phyloP scores from a whole-genome alignment of 2,329 filamentous ascomycete genomes.

The Trichoderma koningii region DNA sequence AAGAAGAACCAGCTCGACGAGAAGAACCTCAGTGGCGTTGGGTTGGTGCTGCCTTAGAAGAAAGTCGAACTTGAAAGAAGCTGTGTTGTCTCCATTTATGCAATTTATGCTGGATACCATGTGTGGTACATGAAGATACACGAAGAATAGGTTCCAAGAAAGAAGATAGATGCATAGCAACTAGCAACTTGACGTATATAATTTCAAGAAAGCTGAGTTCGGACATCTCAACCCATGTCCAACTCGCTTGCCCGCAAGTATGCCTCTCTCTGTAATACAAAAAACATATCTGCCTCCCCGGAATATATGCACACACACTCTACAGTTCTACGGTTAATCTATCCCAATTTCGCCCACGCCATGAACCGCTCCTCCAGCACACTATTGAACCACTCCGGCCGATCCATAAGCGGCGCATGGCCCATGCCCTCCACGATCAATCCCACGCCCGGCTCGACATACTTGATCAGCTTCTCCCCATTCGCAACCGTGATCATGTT shows the following conservation, averaged over 20 bases:
- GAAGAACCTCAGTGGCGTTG: conserved; percentile 79
- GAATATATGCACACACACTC: background rate
- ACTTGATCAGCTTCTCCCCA: conserved; percentile 66
- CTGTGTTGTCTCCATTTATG: background rate
- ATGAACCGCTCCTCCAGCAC: conserved; percentile 61
- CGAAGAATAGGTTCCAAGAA: background rate
- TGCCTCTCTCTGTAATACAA: background rate
- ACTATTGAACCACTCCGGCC: conserved; percentile 66
- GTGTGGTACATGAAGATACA: background rate
- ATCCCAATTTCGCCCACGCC: conserved; percentile 51
- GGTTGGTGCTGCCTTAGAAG: conserved; percentile 72
- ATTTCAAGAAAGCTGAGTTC: background rate
- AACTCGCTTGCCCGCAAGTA: background rate
- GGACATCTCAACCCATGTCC: background rate
- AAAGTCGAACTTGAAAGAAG: background rate
- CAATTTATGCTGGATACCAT: background rate
- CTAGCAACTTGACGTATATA: background rate
- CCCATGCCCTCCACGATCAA: conserved; percentile 70
- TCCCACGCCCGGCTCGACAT: conserved; percentile 62
- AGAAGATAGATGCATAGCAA: conserved; percentile 4
- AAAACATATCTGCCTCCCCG: too few relatives aligned
- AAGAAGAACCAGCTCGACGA: conserved; percentile 75
- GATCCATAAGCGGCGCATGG: conserved; percentile 75
- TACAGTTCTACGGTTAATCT: background rate
- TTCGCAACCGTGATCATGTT: conserved; percentile 76